These are phyloP conservation scores for Fusarium sp. DNA, from an alignment of 2,329 filamentous ascomycete species.

Conservation along the genomic window DNA sequence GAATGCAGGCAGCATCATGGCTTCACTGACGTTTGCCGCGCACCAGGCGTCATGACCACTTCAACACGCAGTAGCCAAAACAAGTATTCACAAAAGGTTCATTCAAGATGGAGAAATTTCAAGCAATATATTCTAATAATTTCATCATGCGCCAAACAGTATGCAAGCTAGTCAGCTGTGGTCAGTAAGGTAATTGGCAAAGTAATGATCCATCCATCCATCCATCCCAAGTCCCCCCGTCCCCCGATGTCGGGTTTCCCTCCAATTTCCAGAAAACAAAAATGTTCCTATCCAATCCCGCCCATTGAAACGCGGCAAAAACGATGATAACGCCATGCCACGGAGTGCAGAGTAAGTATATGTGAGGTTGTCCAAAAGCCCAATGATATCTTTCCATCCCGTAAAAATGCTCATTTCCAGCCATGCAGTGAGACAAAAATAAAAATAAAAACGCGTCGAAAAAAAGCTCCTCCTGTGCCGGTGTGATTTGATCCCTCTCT, in stretches of 20 bases:
- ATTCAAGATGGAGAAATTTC: not conserved
- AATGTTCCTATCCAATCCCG: not conserved
- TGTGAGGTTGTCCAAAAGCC: conserved; percentile 17
- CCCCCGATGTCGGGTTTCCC: conserved; percentile 1
- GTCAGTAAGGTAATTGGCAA: conserved; percentile 14
- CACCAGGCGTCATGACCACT: not conserved
- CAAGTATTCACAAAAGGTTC: not conserved
- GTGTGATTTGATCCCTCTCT: conserved; percentile 22
- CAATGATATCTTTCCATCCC: conserved; percentile 36
- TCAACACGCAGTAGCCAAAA: not conserved
- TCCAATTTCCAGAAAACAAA: not conserved
- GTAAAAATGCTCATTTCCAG: conserved; percentile 35
- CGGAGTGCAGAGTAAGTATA: conserved; percentile 17
- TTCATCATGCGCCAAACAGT: conserved; percentile 42
- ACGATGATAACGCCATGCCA: conserved; percentile 36
- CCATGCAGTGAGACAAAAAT: conserved; percentile 26
- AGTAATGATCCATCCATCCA: not conserved
- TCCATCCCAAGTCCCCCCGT: not conserved
- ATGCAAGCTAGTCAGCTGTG: conserved; percentile 35
- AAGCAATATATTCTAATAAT: conserved; percentile 24
- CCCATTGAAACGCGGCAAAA: conserved; percentile 16
- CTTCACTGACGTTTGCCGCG: not conserved
- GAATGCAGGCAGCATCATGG: not conserved
- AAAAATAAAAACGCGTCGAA: conserved; percentile 23
- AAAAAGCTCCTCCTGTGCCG: conserved; percentile 20